Evolutionary conservation across 106 monocot species (phyloP).

Genomic region (Iris macrosiphon): DNA sequence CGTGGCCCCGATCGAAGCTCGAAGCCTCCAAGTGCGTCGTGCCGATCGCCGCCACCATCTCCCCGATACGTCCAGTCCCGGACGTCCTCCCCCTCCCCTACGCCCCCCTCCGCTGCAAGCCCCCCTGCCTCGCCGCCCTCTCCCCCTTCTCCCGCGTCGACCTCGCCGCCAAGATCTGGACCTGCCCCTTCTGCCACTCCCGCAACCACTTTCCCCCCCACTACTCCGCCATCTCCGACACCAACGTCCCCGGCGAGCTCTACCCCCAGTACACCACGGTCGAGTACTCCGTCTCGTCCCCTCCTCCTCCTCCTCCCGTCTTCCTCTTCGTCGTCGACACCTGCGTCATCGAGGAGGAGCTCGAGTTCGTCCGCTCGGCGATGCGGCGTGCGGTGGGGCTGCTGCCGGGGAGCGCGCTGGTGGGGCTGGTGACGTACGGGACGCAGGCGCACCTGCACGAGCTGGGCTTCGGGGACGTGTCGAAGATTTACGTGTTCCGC

Average conservation of each 20-base stretch:
- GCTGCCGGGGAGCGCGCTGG: slow-evolving; percentile 83
- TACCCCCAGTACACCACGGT: slow-evolving; percentile 80
- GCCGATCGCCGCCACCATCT: slow-evolving; percentile 69
- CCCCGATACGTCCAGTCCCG: slow-evolving; percentile 62
- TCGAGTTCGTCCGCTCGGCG: slow-evolving; percentile 69
- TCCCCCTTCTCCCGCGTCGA: slow-evolving; percentile 92
- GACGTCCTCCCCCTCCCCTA: slow-evolving; percentile 64
- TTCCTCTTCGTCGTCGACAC: slow-evolving; percentile 92
- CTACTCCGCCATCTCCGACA: slow-evolving; percentile 63
- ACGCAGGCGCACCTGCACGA: slow-evolving; percentile 96
- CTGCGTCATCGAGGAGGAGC: slow-evolving; percentile 93
- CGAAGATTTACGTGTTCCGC: slow-evolving; percentile 76
- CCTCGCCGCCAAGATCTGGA: slow-evolving; percentile 95
- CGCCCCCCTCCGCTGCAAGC: slow-evolving; percentile 90
- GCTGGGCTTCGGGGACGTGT: slow-evolving; percentile 76
- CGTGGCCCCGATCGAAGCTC: slow-evolving; percentile 87
- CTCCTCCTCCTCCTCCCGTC: slow-evolving; percentile 43
- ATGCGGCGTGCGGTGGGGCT: slow-evolving; percentile 78
- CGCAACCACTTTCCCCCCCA: slow-evolving; percentile 91
- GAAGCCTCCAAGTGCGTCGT: slow-evolving; percentile 93
- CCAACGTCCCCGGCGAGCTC: slow-evolving; percentile 89
- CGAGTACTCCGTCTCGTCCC: slow-evolving; percentile 39
- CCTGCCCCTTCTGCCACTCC: slow-evolving; percentile 94
- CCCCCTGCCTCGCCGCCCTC: slow-evolving; percentile 74
- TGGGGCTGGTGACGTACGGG: slow-evolving; percentile 84